Conservation (phyloP, 306 rosid genomes). For the Macrotyloma uniflorum region DNA sequence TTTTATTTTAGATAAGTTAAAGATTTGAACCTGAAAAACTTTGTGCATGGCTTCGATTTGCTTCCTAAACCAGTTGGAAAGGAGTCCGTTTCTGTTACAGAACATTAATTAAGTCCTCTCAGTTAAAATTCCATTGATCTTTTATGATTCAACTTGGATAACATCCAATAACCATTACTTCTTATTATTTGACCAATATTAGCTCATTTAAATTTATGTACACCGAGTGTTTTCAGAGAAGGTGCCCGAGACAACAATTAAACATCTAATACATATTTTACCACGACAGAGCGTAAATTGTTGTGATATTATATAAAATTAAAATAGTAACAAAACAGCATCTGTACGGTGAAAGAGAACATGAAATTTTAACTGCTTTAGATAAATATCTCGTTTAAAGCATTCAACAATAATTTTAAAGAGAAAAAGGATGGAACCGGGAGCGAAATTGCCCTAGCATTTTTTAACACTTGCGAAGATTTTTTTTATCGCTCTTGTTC, state of each 20-base stretch:
- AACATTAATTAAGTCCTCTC: constrained; percentile 85
- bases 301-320: neutral
- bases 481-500: no score
- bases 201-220: neutral
- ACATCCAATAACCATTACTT: constrained; percentile 42
- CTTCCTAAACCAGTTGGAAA: constrained; percentile 90
- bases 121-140: constrained; percentile 59
- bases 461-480: no score
- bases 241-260: neutral
- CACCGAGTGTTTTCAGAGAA: neutral
- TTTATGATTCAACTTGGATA: constrained; percentile 51
- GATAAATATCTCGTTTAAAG: no score
- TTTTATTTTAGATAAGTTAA: constrained; percentile 75
- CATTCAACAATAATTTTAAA: no score
- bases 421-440: no score
- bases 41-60: constrained; percentile 99
- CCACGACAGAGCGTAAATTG: neutral
- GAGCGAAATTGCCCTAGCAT: no score
- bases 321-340: neutral
- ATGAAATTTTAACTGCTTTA: neutral
- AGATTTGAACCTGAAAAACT: constrained; percentile 99
- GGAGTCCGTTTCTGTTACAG: constrained; percentile 92
- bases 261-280: neutral
- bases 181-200: constrained; percentile 18
- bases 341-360: neutral